Percentiles rank a stretch among this genome's conserved stretches.
Evolutionary conservation across 768 basidiomycete genomes (phyloP).

Genomic region (Trametes elegans): DNA sequence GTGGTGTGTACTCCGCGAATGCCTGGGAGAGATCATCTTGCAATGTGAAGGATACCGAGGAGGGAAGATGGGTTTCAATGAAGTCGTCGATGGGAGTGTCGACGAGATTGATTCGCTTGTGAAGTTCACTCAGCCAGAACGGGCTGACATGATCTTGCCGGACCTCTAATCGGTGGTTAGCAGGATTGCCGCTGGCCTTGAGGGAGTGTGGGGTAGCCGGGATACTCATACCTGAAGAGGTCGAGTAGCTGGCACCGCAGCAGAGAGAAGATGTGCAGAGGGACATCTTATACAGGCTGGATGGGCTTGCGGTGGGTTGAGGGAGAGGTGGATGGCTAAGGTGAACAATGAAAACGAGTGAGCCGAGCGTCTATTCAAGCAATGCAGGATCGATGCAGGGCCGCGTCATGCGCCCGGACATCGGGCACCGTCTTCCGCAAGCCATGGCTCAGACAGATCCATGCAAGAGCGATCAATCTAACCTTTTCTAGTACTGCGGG

Average conservation of each 20-base stretch:
- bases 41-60: background rate
- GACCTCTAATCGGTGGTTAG: background rate
- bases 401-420: no score
- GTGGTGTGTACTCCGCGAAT: background rate
- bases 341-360: no score
- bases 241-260: background rate
- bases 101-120: background rate
- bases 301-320: no score
- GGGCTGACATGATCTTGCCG: no score
- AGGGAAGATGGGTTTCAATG: slow-evolving; percentile 3
- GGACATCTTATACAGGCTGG: slow-evolving; percentile 2
- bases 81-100: background rate
- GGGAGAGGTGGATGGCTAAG: no score
- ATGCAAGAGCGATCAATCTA: no score
- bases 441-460: no score
- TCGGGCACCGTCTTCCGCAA: no score
- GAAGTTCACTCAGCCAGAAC: background rate
- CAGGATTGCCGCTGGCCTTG: background rate
- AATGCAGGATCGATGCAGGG: no score
- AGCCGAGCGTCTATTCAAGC: no score
- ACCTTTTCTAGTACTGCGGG: no score
- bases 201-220: background rate
- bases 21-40: background rate
- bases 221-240: slow-evolving; percentile 2
- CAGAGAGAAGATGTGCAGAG: background rate